Base-by-base conservation (phyloP, 1,284 basidiomycete genomes). In the Pseudomicrostroma phylloplanum region DNA sequence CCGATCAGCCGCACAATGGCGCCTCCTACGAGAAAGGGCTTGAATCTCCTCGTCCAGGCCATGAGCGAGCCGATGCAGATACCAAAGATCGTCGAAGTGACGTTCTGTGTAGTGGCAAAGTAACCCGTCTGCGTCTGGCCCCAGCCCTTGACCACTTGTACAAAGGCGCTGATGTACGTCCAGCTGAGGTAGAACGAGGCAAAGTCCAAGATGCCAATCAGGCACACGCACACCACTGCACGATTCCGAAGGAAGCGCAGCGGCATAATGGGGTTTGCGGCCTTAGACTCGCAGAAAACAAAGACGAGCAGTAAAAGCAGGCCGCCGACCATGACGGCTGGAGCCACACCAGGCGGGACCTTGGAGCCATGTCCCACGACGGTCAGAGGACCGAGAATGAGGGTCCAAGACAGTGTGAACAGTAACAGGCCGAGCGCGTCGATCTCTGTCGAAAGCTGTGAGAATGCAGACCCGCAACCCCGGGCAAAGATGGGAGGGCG, bases 351-450 rank as follows among this genome's bases (percentile, higher is more conserved):
- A 6, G 62, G 49, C 6, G 63, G 61, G 43, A 65, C 61, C 41
- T 57, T 55, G 49, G 69, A 66, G 17, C 71, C 71, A 41, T 71
- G 67, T n/a, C 75, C 71, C 3, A 80, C 80, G 36, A 89, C 80
- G 0, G 87, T 88, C 26, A 89, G 80, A 1, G 89, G 89, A 6
- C 89, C 81, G 3, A 90, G 83, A 61, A 89, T 84, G 15, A 88
- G 80, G 1, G 77, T 62, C 70, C 77, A 79, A 25, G 84, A 84
- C 13, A 84, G 79, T 1, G 85, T 87, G 46, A 90, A 83, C 42
- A 90, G 83, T 36, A 86, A 42, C n/a, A 90, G 83, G 3, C 89
- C 89, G 23, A 87, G 71, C 49, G 87, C 64, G 69, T 89, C 88
- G 42, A 89, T 83, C 67, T 86, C 83, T 48, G 81, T 76, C 6